phyloP scores from a whole-genome alignment of 2,329 filamentous ascomycete species.

The Penicillium nordicum region DNA sequence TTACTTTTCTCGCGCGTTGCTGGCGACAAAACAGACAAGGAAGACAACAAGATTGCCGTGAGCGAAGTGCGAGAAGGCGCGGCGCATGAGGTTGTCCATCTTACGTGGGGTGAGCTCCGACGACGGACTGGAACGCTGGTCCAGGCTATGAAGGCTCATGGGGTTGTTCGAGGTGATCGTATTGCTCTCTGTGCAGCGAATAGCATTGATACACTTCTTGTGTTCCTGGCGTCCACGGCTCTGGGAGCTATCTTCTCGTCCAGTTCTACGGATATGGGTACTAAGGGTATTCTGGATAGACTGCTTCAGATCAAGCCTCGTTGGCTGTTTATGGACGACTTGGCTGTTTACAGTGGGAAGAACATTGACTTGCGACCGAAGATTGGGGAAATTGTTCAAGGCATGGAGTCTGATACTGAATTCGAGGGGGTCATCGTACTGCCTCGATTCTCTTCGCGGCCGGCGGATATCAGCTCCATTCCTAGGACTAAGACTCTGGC shows the following conservation, averaged over 20 bases:
- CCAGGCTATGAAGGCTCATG: slow-evolving; percentile 63
- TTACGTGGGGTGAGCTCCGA: slow-evolving; percentile 68
- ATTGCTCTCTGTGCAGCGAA: slow-evolving; percentile 74
- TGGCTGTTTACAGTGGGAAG: slow-evolving; percentile 75
- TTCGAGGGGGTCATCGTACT: slow-evolving; percentile 51
- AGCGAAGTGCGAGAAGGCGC: slow-evolving; percentile 57
- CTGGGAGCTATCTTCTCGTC: slow-evolving; percentile 73
- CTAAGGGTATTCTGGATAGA: slow-evolving; percentile 71
- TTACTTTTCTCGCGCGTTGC: slow-evolving; percentile 58
- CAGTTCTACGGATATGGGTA: slow-evolving; percentile 79
- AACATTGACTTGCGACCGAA: slow-evolving; percentile 67
- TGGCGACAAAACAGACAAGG: slow-evolving; percentile 58
- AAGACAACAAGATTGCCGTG: slow-evolving; percentile 66
- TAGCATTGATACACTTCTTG: slow-evolving; percentile 67
- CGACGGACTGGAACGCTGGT: slow-evolving; percentile 57
- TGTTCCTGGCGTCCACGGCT: slow-evolving; percentile 67
- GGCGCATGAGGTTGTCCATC: slow-evolving; percentile 38
- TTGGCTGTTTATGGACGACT: slow-evolving; percentile 81
- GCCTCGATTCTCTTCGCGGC: slow-evolving; percentile 10
- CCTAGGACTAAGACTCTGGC: slow-evolving; percentile 8
- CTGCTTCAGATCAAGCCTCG: slow-evolving; percentile 71
- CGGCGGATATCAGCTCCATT: slow-evolving; percentile 12
- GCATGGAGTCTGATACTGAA: slow-evolving; percentile 57
- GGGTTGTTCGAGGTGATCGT: slow-evolving; percentile 68
- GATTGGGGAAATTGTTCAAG: slow-evolving; percentile 63